phyloP scores from a whole-genome alignment of 2,329 filamentous ascomycete species.

The Trichoderma sp. region DNA sequence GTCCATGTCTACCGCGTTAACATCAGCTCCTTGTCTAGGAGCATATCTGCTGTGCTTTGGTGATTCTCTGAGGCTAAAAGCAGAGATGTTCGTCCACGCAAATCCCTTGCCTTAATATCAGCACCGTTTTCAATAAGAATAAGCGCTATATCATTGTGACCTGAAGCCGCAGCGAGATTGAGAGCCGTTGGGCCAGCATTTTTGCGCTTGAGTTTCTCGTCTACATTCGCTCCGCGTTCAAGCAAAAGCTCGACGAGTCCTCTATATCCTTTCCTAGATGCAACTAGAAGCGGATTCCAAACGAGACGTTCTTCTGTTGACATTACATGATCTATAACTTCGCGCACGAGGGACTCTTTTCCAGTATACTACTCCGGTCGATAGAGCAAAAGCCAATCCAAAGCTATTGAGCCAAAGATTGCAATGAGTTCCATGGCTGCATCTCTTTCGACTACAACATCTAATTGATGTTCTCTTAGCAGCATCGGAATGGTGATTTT shows the following conservation, averaged over 20 bases:
- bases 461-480: not conserved
- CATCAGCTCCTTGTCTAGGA: not conserved
- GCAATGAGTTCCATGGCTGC: not conserved
- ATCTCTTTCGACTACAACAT: not conserved
- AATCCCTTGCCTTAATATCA: not conserved
- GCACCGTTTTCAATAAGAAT: not conserved
- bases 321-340: not conserved
- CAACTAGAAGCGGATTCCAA: not conserved
- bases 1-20: not conserved
- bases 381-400: not conserved
- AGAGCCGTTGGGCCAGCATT: not conserved
- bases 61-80: not conserved
- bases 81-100: not conserved
- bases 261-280: not conserved
- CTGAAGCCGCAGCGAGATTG: not conserved
- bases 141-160: not conserved
- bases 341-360: not conserved
- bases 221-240: not conserved
- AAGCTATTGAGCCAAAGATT: not conserved
- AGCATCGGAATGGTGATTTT: not conserved
- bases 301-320: not conserved
- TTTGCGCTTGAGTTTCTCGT: not conserved
- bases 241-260: not conserved
- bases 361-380: not conserved
- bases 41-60: not conserved